Base-by-base conservation (phyloP, 805 yeast genomes). In the Candida sakaeoensis region DNA sequence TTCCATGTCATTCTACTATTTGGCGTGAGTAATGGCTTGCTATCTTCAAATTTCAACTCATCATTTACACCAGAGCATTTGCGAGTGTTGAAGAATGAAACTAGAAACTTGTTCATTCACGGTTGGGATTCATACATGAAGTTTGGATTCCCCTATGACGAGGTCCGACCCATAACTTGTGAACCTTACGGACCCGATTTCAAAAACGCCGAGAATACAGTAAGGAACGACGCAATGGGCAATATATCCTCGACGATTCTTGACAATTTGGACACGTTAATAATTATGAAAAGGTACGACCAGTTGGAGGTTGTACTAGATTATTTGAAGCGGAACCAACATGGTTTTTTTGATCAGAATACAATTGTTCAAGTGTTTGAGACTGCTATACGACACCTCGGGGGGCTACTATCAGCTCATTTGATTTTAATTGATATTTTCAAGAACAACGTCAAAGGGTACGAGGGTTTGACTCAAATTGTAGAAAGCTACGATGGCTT, bases 291-390 rank as follows among this genome's bases (percentile, higher is more conserved):
- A 29, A 85, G 85, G 47, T 69, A 72, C 53, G 72, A 68, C 12
- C 70, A 69, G 28, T 80, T 90, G 47, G 65, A 63, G 5, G 5
- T 14, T 12, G 53, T 57, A 41, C 47, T 69, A 18, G 34, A 35
- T 6, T 67, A 57, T 42, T 54, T 69, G 40, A 44, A 58, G 33
- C 13, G n/a, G 5, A 50, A 71, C 16, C 65, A 74, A 27, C 66
- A 77, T 5, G 53, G 58, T 0, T 52, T 73, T 16, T 87, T 87
- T 53, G 71, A 77, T 28, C 70, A 77, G 28, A 79, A 86, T 44
- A 73, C 88, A 8, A 77, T 81, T 1, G 82, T 90, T 0, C 97
- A 90, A 54, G 95, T 90, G 1, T 90, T 90, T 58, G 98, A 90
- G 58, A 74, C 85, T 3, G 78, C 88, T 4, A 90, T 91, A 13